Conservation (phyloP, 805 yeast species). For the Ogataea henricii region DNA sequence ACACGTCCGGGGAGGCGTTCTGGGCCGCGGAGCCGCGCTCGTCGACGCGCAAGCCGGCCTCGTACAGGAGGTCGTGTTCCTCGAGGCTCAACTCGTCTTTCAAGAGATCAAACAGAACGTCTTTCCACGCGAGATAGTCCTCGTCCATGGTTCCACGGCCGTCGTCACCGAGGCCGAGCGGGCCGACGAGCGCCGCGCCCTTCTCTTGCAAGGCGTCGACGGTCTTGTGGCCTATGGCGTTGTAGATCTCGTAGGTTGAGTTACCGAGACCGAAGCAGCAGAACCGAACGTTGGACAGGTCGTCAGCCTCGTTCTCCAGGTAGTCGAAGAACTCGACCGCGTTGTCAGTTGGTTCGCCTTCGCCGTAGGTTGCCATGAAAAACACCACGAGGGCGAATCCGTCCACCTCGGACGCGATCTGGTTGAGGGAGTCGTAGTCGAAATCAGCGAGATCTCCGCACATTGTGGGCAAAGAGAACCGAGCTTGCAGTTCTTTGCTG, state of each 20-base stretch:
- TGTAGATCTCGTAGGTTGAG: constrained; percentile 89
- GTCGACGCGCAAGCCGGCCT: constrained; percentile 61
- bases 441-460: constrained; percentile 86
- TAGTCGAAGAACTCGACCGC: constrained; percentile 78
- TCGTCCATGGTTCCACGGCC: constrained; percentile 95
- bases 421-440: constrained; percentile 76
- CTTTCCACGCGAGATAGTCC: constrained; percentile 94
- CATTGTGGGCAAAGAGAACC: constrained; percentile 80
- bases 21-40: constrained; percentile 33
- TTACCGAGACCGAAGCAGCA: constrained; percentile 92
- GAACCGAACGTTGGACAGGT: constrained; percentile 59
- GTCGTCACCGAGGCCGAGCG: constrained; percentile 92
- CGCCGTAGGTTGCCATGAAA: constrained; percentile 93
- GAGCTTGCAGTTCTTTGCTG: constrained; percentile 81
- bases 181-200: constrained; percentile 74
- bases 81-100: constrained; percentile 64
- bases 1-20: constrained; percentile 44
- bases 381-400: constrained; percentile 57
- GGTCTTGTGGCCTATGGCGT: constrained; percentile 73
- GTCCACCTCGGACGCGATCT: constrained; percentile 57
- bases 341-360: constrained; percentile 97
- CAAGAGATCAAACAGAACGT: constrained; percentile 64
- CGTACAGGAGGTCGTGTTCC: constrained; percentile 79
- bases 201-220: constrained; percentile 54
- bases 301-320: constrained; percentile 60